A percentile compares a stretch with the other conserved stretches of the same genome.
Conservation (phyloP, 805 yeast genomes). For the Saturnispora sekii region DNA sequence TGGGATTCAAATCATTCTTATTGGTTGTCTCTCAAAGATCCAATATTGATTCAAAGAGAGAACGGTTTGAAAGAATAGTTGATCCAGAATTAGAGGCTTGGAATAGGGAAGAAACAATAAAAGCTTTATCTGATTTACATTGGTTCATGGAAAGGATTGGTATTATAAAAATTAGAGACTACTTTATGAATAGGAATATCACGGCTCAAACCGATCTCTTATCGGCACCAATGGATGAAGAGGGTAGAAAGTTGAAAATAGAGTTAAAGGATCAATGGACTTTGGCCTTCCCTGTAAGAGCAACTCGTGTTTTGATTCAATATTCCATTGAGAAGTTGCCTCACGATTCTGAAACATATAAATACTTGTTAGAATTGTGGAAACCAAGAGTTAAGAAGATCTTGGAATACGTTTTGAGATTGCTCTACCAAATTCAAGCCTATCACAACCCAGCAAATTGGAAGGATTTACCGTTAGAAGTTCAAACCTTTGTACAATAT, state of each 20-base stretch:
- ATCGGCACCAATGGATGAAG: constrained; percentile 80
- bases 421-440: constrained; percentile 84
- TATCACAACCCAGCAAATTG: constrained; percentile 92
- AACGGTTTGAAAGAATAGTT: constrained; percentile 74
- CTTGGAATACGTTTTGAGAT: constrained; percentile 79
- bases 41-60: constrained; percentile 55
- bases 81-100: constrained; percentile 90
- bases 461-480: constrained; percentile 78
- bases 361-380: constrained; percentile 69
- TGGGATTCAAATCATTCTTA: constrained; percentile 85
- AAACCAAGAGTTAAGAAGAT: constrained; percentile 88
- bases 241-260: constrained; percentile 65
- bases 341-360: constrained; percentile 68
- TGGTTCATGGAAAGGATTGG: constrained; percentile 99
- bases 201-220: constrained; percentile 66
- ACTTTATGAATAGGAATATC: constrained; percentile 76
- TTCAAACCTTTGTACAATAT: constrained; percentile 82
- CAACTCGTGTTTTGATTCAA: constrained; percentile 89
- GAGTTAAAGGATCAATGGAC: constrained; percentile 88
- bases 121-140: constrained; percentile 79
- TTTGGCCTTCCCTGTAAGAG: constrained; percentile 87
- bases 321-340: constrained; percentile 87
- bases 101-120: constrained; percentile 86
- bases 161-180: constrained; percentile 84
- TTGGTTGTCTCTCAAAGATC: constrained; percentile 88